Evolutionary conservation across 768 basidiomycete species (phyloP).

Genomic region (Leucosporidium creatinivorum): DNA sequence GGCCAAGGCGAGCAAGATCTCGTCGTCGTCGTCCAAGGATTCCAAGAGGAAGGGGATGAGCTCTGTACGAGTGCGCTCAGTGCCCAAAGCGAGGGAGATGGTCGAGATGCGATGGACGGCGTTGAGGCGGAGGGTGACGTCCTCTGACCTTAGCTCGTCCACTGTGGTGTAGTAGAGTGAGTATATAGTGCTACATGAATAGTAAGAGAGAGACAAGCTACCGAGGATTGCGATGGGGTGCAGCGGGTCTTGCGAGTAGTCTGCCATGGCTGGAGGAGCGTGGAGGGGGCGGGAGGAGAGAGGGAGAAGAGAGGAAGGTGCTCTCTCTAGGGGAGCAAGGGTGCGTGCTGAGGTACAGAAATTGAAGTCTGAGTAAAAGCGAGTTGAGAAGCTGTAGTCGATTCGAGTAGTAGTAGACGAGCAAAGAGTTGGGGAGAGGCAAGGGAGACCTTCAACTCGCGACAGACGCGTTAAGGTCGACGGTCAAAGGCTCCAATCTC

Average conservation of each 20-base stretch:
- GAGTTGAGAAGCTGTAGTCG: not conserved
- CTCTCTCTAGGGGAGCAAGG: not conserved
- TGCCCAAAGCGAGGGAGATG: conserved; percentile 91
- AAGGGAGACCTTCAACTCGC: not conserved
- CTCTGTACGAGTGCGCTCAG: conserved; percentile 89
- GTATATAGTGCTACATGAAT: not conserved
- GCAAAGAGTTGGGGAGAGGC: not conserved
- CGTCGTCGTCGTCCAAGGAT: conserved; percentile 98
- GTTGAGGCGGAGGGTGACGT: conserved; percentile 88
- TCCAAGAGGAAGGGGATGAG: conserved; percentile 95
- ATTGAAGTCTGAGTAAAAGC: not conserved
- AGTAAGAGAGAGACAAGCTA: conserved; percentile 3
- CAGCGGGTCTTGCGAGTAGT: not conserved
- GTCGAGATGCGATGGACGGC: conserved; percentile 97
- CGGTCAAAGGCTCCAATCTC: no score
- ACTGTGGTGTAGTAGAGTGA: conserved; percentile 39
- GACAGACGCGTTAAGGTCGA: not conserved
- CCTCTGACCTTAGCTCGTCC: conserved; percentile 96
- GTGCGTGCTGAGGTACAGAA: not conserved
- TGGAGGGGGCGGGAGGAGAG: not conserved
- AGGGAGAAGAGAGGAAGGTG: not conserved
- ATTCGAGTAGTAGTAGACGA: not conserved
- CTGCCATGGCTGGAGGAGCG: not conserved
- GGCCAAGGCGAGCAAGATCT: conserved; percentile 87
- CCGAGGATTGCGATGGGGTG: conserved; percentile 33